A percentile compares a stretch with the other conserved stretches of the same genome.
phyloP scores from a whole-genome alignment of 176 grass and related monocot genomes.

The Tillandsia fasciculata region DNA sequence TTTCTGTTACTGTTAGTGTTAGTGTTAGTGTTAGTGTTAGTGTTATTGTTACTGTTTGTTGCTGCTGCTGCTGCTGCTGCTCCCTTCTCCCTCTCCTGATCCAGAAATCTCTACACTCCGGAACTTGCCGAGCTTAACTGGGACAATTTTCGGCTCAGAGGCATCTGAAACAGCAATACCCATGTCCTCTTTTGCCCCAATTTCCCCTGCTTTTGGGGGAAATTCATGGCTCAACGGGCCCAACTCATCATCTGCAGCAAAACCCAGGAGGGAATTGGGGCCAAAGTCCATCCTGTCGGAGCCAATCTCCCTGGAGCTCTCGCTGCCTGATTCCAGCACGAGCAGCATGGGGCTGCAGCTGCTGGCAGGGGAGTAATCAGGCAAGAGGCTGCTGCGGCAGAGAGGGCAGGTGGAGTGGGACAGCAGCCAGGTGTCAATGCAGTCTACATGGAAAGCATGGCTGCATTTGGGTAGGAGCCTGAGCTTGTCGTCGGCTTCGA shows the following conservation, averaged over 20 bases:
- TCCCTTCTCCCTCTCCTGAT: conserved; percentile 31
- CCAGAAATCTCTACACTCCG: conserved; percentile 42
- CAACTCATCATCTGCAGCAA: conserved; percentile 23
- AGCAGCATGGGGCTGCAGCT: conserved; percentile 55
- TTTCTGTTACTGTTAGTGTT: not conserved
- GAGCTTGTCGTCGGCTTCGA: conserved; percentile 60
- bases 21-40: conserved; percentile 15
- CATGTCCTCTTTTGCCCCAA: conserved; percentile 15
- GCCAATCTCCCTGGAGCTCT: conserved; percentile 35
- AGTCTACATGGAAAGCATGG: conserved; percentile 91
- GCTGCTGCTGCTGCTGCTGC: not conserved
- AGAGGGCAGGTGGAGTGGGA: conserved; percentile 94
- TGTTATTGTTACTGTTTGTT: not conserved
- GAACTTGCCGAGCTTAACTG: conserved; percentile 84
- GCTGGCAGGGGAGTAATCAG: conserved; percentile 42
- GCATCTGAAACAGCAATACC: not conserved
- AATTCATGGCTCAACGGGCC: conserved; percentile 7
- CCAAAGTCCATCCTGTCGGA: conserved; percentile 39
- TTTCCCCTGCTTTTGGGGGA: conserved; percentile 14
- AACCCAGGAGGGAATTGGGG: conserved; percentile 23
- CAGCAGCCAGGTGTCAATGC: conserved; percentile 90
- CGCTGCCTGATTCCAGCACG: conserved; percentile 58
- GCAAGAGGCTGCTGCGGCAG: conserved; percentile 56
- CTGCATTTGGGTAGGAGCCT: conserved; percentile 84
- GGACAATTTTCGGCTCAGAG: conserved; percentile 39